A percentile compares a stretch with the other conserved stretches of the same genome.
These are phyloP conservation scores for Lepidium aucheri DNA, from an alignment of 345 rosid genomes.

Conservation along the genomic window DNA sequence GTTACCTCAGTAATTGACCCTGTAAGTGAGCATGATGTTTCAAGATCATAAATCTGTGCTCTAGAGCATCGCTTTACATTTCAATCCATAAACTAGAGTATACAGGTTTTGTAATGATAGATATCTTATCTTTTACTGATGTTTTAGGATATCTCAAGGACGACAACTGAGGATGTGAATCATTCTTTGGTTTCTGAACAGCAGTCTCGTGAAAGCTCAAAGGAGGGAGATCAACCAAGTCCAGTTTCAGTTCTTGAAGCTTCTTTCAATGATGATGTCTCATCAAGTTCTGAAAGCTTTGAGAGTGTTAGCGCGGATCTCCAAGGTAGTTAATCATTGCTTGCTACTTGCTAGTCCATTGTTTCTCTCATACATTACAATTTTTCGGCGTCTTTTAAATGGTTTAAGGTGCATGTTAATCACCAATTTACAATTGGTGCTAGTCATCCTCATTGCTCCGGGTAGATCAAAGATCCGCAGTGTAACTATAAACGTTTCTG, in stretches of 20 bases:
- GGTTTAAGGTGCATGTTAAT: background rate
- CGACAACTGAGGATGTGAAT: slow-evolving; percentile 24
- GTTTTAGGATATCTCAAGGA: slow-evolving; percentile 47
- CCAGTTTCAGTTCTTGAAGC: slow-evolving; percentile 89
- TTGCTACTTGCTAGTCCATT: background rate
- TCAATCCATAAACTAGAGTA: background rate
- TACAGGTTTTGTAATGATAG: background rate
- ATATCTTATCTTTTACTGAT: background rate
- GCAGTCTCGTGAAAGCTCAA: slow-evolving; percentile 47
- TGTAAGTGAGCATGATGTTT: slow-evolving; percentile 24
- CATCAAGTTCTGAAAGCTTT: slow-evolving; percentile 88
- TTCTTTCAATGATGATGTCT: slow-evolving; percentile 64
- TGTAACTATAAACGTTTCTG: background rate
- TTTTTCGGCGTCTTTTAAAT: background rate
- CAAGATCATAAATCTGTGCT: slow-evolving; percentile 30
- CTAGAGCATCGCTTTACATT: background rate
- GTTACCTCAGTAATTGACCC: slow-evolving; percentile 27
- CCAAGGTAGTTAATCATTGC: slow-evolving; percentile 43
- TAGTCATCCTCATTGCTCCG: background rate
- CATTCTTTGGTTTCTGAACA: slow-evolving; percentile 38
- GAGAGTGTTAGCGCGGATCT: slow-evolving; percentile 89
- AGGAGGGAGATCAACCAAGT: slow-evolving; percentile 93
- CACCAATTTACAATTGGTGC: background rate
- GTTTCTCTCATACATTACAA: background rate
- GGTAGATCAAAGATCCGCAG: background rate